A percentile compares a stretch with the other conserved stretches of the same genome.
Evolutionary conservation across 73 alveolate species (phyloP).

Genomic region (Tetrahymena borealis): DNA sequence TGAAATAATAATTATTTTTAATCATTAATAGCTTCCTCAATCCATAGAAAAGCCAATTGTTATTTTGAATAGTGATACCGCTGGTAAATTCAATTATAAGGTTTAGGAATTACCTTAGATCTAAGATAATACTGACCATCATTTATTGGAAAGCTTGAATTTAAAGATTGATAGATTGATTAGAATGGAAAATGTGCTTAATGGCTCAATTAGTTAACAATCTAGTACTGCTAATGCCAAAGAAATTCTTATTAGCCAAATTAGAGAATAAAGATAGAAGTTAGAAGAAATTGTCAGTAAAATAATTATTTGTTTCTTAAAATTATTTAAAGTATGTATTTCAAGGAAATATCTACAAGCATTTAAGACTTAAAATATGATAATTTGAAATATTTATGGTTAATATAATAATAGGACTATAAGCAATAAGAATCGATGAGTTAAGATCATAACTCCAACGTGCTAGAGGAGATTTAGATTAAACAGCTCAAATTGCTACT

Average conservation of each 20-base stretch:
- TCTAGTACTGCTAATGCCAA: background rate
- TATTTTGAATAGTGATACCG: background rate
- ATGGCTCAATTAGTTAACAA: background rate
- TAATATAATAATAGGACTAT: background rate
- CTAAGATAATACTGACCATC: background rate
- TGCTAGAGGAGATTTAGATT: background rate
- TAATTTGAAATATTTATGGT: background rate
- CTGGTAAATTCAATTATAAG: background rate
- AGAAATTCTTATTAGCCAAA: background rate
- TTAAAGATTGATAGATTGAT: background rate
- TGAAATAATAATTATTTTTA: background rate
- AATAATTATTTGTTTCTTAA: background rate
- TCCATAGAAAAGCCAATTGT: background rate
- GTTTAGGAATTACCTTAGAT: background rate
- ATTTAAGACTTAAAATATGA: background rate
- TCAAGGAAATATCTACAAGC: no score
- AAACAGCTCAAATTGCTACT: background rate
- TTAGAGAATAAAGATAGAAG: background rate
- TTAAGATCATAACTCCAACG: background rate
- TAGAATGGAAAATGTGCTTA: background rate
- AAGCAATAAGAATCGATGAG: background rate
- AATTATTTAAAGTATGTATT: no score
- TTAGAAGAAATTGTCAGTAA: constrained; percentile 1
- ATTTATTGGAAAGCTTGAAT: background rate
- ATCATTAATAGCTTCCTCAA: background rate